Evolutionary conservation across 73 alveolate species (phyloP).

Genomic region (Paramecium bursaria): DNA sequence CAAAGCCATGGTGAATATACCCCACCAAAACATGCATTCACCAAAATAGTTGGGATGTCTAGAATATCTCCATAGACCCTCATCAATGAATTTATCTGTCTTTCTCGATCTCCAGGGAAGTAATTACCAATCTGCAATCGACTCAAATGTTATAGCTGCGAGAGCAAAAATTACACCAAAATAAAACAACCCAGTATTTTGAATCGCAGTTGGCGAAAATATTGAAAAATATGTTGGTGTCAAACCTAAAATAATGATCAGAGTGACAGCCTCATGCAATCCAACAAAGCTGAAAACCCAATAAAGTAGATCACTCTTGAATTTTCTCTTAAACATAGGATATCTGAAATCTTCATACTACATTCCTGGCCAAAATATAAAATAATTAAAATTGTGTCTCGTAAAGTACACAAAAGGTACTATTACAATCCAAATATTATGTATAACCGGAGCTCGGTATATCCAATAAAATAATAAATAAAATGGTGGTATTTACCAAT

Average conservation of each 20-base stretch:
- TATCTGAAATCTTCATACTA: conserved; percentile 70
- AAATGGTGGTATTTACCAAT: conserved; percentile 66
- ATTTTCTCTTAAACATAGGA: conserved; percentile 58
- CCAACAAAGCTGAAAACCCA: conserved; percentile 80
- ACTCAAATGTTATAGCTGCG: conserved; percentile 70
- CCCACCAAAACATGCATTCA: conserved; percentile 94
- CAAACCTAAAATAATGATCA: conserved; percentile 75
- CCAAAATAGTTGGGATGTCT: conserved; percentile 98
- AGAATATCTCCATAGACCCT: conserved; percentile 95
- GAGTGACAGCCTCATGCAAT: conserved; percentile 77
- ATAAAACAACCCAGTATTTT: conserved; percentile 3
- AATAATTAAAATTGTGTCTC: conserved; percentile 33
- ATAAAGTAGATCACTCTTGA: conserved; percentile 70
- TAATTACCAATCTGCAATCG: conserved; percentile 75
- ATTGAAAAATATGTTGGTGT: conserved; percentile 70
- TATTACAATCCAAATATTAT: conserved; percentile 23
- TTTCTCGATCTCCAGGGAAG: conserved; percentile 72
- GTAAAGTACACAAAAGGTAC: conserved; percentile 4
- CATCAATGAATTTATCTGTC: conserved; percentile 79
- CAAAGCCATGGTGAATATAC: conserved; percentile 72
- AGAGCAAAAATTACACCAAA: conserved; percentile 40
- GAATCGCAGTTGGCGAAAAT: conserved; percentile 23
- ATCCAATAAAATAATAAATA: conserved; percentile 38
- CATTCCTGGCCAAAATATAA: conserved; percentile 69
- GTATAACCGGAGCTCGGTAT: not conserved